These are phyloP conservation scores for Bipolaris cookei DNA, from an alignment of 2,329 filamentous ascomycete genomes.

Conservation along the genomic window DNA sequence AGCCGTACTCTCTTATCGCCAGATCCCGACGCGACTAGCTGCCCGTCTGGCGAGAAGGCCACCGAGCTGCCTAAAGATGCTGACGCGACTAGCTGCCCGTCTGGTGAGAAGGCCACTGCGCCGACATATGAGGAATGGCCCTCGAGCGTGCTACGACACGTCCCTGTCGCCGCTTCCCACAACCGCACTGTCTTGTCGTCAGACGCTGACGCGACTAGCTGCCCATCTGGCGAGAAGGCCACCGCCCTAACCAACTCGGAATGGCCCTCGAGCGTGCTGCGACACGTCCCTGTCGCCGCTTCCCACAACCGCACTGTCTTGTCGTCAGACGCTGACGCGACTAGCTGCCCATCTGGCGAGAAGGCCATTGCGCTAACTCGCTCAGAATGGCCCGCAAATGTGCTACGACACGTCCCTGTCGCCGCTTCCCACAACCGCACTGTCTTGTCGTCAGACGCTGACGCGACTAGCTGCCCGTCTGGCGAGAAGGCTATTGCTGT, in stretches of 20 bases:
- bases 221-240: too few relatives aligned
- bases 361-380: not conserved
- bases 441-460: not conserved
- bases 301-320: slow-evolving; percentile 4
- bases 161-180: too few relatives aligned
- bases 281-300: slow-evolving; percentile 2
- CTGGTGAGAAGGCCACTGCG: slow-evolving; percentile 7
- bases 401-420: slow-evolving; percentile 6
- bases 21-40: too few relatives aligned
- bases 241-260: too few relatives aligned
- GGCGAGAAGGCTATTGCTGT: not conserved
- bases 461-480: not conserved
- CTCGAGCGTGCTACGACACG: too few relatives aligned
- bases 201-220: too few relatives aligned
- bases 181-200: too few relatives aligned
- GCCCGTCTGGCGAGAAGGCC: too few relatives aligned
- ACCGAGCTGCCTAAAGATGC: too few relatives aligned
- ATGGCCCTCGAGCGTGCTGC: slow-evolving; percentile 1
- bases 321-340: not conserved
- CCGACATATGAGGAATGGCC: slow-evolving; percentile 2
- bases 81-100: slow-evolving; percentile 11
- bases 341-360: slow-evolving; percentile 18
- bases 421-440: slow-evolving; percentile 2
- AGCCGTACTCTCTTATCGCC: not conserved
- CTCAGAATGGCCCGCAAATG: not conserved